Conservation (phyloP, 2,329 filamentous ascomycete genomes). For the Xylaria sp. region DNA sequence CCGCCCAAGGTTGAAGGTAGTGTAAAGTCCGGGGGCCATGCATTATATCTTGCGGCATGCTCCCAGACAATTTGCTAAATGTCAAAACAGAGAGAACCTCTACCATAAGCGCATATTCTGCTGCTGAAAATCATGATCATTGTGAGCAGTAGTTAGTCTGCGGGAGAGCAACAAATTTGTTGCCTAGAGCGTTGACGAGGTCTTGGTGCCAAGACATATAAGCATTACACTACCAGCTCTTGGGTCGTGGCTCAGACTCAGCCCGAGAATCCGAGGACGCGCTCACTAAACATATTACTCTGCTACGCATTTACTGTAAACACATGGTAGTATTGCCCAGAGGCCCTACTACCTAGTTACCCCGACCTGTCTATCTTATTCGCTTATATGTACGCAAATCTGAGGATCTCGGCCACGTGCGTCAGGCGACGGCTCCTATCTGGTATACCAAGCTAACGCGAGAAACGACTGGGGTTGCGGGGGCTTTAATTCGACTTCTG, state of each 20-base stretch:
- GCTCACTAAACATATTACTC: constrained; percentile 23
- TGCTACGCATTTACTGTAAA: constrained; percentile 1
- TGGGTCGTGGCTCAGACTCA: constrained; percentile 6
- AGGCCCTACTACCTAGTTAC: not conserved
- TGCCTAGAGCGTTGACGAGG: not conserved
- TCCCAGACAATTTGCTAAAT: not conserved
- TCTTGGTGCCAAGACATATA: constrained; percentile 19
- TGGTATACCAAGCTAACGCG: not conserved
- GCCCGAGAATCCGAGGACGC: constrained; percentile 6
- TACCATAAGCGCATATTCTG: not conserved
- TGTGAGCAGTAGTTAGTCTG: not conserved
- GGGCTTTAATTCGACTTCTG: constrained; percentile 12
- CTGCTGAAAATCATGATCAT: not conserved
- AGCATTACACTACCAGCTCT: constrained; percentile 15
- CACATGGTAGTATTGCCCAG: not conserved
- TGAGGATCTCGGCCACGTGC: not conserved
- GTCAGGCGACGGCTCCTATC: not conserved
- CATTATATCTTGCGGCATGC: not conserved
- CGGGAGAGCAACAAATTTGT: constrained; percentile 13
- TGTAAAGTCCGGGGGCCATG: constrained; percentile 11
- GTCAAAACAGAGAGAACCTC: not conserved
- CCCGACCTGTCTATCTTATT: not conserved
- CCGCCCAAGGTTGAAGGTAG: constrained; percentile 9
- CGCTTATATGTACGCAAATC: not conserved
- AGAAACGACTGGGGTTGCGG: constrained; percentile 17